Percentiles rank a stretch among this genome's conserved stretches.
Evolutionary conservation across 371 early-diverging fungal species (phyloP).

Genomic region (Actinomortierella ambigua): DNA sequence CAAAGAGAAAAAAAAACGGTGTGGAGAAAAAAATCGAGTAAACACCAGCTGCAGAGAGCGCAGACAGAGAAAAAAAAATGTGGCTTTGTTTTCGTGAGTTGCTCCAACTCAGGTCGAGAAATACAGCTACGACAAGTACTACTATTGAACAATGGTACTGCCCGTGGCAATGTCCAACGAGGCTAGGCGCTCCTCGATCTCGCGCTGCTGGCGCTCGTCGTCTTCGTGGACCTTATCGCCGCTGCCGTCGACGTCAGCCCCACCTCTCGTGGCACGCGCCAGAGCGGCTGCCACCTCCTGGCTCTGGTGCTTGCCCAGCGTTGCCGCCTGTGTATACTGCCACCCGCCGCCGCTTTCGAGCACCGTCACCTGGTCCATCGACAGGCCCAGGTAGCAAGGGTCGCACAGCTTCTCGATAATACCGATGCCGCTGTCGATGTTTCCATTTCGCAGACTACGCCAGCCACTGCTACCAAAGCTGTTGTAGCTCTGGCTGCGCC

Average conservation of each 20-base stretch:
- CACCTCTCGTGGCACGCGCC: slow-evolving; percentile 11
- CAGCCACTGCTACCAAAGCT: slow-evolving; percentile 12
- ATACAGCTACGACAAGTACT: no score
- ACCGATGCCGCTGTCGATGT: slow-evolving; percentile 37
- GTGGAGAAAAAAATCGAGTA: no score
- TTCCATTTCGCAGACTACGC: slow-evolving; percentile 23
- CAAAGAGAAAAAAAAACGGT: no score
- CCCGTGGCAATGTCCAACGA: background rate
- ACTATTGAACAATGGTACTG: no score
- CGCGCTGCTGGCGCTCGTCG: background rate
- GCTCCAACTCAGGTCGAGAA: no score
- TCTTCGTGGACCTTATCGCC: background rate
- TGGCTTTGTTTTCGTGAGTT: no score
- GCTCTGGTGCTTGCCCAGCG: slow-evolving; percentile 23
- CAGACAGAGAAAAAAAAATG: no score
- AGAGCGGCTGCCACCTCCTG: slow-evolving; percentile 32
- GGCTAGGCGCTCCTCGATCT: background rate
- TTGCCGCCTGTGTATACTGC: slow-evolving; percentile 37
- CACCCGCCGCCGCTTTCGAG: slow-evolving; percentile 42
- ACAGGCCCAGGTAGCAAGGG: slow-evolving; percentile 40
- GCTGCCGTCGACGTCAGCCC: slow-evolving; percentile 7
- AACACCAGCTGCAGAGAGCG: no score
- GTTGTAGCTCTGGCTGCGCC: slow-evolving; percentile 24
- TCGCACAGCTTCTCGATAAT: slow-evolving; percentile 38
- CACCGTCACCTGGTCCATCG: slow-evolving; percentile 37